phyloP scores from a whole-genome alignment of 768 basidiomycete genomes.

The Rhodotorula sphaerocarpa region DNA sequence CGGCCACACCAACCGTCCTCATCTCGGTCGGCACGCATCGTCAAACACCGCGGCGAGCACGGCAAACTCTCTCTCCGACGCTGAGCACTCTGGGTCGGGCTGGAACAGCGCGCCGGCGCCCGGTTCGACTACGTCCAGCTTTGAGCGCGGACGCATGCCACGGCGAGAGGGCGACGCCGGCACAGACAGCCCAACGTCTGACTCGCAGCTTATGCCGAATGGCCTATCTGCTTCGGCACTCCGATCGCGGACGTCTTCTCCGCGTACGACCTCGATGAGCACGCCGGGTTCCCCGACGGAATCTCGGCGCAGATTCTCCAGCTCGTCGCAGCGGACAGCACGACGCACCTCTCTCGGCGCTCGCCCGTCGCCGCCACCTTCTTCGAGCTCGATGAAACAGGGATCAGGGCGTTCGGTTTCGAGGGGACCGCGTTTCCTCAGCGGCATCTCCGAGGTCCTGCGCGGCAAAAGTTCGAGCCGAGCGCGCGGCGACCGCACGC shows the following conservation, averaged over 20 bases:
- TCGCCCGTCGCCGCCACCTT: too few species aligned
- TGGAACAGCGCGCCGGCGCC: conserved; percentile 18
- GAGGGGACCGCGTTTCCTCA: conserved; percentile 21
- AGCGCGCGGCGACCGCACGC: not conserved
- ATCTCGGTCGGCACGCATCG: not conserved
- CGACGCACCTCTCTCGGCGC: conserved; percentile 13
- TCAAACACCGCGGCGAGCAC: not conserved
- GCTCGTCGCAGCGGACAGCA: not conserved
- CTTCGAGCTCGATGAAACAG: too few species aligned
- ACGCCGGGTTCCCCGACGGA: not conserved
- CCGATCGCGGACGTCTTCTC: not conserved
- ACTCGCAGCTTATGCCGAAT: too few species aligned
- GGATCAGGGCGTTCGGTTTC: conserved; percentile 7
- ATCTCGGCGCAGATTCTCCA: not conserved
- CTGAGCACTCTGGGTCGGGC: not conserved
- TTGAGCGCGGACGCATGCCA: conserved; percentile 12
- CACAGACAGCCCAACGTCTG: too few species aligned
- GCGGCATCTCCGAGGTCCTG: conserved; percentile 20
- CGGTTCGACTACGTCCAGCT: conserved; percentile 7
- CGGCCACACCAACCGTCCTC: not conserved
- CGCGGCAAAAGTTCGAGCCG: conserved; percentile 29
- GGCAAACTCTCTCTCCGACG: conserved; percentile 13
- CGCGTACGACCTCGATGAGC: not conserved
- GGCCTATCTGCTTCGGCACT: conserved; percentile 7
- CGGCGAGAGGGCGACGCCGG: too few species aligned